Percentiles rank a stretch among this genome's conserved stretches.
Evolutionary conservation across 2,329 filamentous ascomycete genomes (phyloP).

Genomic region (Calycina marina): DNA sequence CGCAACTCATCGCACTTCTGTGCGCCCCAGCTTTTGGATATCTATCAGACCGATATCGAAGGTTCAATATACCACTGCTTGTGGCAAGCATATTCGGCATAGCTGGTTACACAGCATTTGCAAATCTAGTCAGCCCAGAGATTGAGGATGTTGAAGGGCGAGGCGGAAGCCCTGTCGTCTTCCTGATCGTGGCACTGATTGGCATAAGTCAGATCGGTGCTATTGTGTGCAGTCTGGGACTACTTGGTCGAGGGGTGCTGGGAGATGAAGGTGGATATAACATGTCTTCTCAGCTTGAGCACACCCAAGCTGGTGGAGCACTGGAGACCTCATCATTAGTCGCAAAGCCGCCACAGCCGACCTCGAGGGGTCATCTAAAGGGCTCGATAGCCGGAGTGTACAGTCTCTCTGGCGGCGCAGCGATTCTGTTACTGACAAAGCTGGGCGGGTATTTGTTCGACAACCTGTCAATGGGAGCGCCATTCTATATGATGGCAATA

Average conservation of each 20-base stretch:
- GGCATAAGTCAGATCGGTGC: conserved; percentile 91
- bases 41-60: conserved; percentile 51
- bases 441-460: conserved; percentile 81
- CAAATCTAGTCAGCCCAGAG: conserved; percentile 63
- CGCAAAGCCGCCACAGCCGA: conserved; percentile 6
- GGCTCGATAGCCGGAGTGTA: conserved; percentile 93
- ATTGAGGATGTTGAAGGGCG: conserved; percentile 47
- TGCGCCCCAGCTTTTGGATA: conserved; percentile 82
- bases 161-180: conserved; percentile 53
- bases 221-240: conserved; percentile 88
- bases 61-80: conserved; percentile 60
- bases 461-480: conserved; percentile 53
- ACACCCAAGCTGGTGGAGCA: conserved; percentile 3
- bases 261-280: conserved; percentile 26
- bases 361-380: conserved; percentile 42
- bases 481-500: conserved; percentile 85
- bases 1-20: conserved; percentile 73
- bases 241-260: conserved; percentile 70
- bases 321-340: conserved; percentile 21
- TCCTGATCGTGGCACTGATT: conserved; percentile 64
- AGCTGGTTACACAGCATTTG: conserved; percentile 63
- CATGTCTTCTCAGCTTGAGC: conserved; percentile 18
- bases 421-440: conserved; percentile 85
- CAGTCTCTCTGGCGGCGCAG: conserved; percentile 75
- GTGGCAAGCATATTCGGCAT: conserved; percentile 60